Evolutionary conservation across 169 alveolate species (phyloP).

Genomic region (Plasmodium ovale): DNA sequence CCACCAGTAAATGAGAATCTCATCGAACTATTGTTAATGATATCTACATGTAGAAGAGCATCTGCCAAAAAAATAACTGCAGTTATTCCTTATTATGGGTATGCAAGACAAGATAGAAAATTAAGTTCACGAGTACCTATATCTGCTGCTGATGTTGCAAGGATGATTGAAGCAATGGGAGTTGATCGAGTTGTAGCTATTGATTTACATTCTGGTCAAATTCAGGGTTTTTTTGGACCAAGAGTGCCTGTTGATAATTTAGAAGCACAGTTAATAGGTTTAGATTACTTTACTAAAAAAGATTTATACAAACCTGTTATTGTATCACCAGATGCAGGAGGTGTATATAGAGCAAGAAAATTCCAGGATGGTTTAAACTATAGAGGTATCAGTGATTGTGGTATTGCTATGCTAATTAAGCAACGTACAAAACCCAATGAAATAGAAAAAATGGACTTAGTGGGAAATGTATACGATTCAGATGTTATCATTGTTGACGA

Average conservation of each 20-base stretch:
- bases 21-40: constrained; percentile 95
- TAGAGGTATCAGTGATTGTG: constrained; percentile 77
- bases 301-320: constrained; percentile 89
- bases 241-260: constrained; percentile 94
- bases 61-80: constrained; percentile 96
- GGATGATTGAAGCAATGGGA: constrained; percentile 95
- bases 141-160: constrained; percentile 95
- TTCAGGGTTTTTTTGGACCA: constrained; percentile 95
- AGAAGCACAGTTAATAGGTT: constrained; percentile 91
- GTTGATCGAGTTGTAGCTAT: constrained; percentile 95
- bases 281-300: constrained; percentile 86
- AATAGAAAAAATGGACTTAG: constrained; percentile 93
- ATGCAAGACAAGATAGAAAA: constrained; percentile 95
- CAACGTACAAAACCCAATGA: constrained; percentile 88
- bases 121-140: constrained; percentile 91
- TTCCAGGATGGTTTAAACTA: constrained; percentile 76
- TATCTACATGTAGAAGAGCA: constrained; percentile 96
- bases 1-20: constrained; percentile 97
- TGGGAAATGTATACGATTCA: constrained; percentile 95
- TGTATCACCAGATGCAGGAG: constrained; percentile 98
- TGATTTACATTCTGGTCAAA: constrained; percentile 96
- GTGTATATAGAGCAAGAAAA: constrained; percentile 77
- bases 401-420: constrained; percentile 91
- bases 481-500: constrained; percentile 97
- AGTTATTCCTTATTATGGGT: constrained; percentile 98